phyloP scores from a whole-genome alignment of 1,284 basidiomycete species.

The Bondarzewia mesenterica region DNA sequence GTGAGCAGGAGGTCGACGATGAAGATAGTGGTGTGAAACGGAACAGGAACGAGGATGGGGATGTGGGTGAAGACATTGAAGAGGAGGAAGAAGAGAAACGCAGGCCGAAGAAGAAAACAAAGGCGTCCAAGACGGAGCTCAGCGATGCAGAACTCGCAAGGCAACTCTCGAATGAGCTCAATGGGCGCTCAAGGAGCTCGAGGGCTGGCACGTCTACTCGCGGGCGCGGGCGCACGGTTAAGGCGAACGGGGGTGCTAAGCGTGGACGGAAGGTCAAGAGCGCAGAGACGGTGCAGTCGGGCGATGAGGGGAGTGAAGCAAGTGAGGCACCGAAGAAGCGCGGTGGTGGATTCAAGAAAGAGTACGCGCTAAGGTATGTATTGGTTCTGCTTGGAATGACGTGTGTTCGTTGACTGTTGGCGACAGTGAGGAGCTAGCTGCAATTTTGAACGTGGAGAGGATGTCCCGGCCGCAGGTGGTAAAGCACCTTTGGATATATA shows the following conservation, averaged over 20 bases:
- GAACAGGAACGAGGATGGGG: slow-evolving; percentile 22
- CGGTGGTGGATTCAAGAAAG: slow-evolving; percentile 52
- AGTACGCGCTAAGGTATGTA: slow-evolving; percentile 68
- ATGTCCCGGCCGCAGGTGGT: slow-evolving; percentile 72
- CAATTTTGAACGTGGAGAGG: slow-evolving; percentile 33
- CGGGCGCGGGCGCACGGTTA: slow-evolving; percentile 18
- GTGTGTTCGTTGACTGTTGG: slow-evolving; percentile 2
- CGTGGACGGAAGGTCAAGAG: slow-evolving; percentile 39
- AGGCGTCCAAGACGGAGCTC: slow-evolving; percentile 29
- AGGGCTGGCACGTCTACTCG: slow-evolving; percentile 19
- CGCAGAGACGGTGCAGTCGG: slow-evolving; percentile 45
- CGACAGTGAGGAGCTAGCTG: slow-evolving; percentile 53
- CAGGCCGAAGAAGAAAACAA: slow-evolving; percentile 19
- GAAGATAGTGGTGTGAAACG: slow-evolving; percentile 25
- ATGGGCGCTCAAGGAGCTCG: slow-evolving; percentile 48
- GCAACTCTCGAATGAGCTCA: slow-evolving; percentile 64
- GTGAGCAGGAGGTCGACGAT: slow-evolving; percentile 20
- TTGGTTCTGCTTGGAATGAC: slow-evolving; percentile 3
- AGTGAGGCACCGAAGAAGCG: slow-evolving; percentile 27
- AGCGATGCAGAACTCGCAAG: slow-evolving; percentile 65
- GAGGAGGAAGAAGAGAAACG: slow-evolving; percentile 15
- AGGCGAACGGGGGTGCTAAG: slow-evolving; percentile 35
- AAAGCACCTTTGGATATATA: slow-evolving; percentile 81
- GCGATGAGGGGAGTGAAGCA: slow-evolving; percentile 35
- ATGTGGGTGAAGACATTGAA: slow-evolving; percentile 26